Base-by-base conservation (phyloP, 2,329 filamentous ascomycete genomes). In the Colletotrichum musicola region DNA sequence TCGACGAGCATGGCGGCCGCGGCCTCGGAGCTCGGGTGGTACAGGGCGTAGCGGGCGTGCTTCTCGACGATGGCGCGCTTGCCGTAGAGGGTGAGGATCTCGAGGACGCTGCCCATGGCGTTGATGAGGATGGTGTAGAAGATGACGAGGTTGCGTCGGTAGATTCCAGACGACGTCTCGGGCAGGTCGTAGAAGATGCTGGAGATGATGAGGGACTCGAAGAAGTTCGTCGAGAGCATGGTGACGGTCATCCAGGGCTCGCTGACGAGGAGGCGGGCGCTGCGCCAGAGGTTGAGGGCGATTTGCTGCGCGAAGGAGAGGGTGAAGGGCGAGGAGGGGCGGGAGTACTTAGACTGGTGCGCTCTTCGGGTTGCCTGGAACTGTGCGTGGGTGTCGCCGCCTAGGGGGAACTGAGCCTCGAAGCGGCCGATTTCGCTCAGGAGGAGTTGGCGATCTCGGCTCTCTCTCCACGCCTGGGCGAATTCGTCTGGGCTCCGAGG, bases 51-150 rank as follows among this genome's bases (percentile, higher is more conserved):
- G 16, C 72, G 64, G 2, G 70, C 64, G 22, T 77, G 76, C 57
- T 77, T 77, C 49, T 75, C 71, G 4, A 77, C 62, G 20, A 77
- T 74, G 2, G 69, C 69, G 3, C 78, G 71, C 30, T 75, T 69
- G 38, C 67, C 53, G 57, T 74, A 74, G 62, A 76, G 64, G 0
- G 64, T 69, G 16, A 72, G 47, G 38, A 75, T 73, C 51, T 81
- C 80, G 3, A 81, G 72, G 1, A 73, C 69, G 18, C 76, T 77
- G 1, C 75, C 71, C 5, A 88, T 80, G 6, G 85, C 85, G 71
- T 88, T 88, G 69, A 86, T 79, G 4, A 89, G 72, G 12, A 88
- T 78, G 0, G 85, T 82, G n/a, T 88, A 81, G 77, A 89, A 89
- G 0, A 88, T 74, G 6, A 85, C 76, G 1, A 83, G 81, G 3